Conservation (phyloP, 768 basidiomycete species). For the Tricholoma saponaceum region DNA sequence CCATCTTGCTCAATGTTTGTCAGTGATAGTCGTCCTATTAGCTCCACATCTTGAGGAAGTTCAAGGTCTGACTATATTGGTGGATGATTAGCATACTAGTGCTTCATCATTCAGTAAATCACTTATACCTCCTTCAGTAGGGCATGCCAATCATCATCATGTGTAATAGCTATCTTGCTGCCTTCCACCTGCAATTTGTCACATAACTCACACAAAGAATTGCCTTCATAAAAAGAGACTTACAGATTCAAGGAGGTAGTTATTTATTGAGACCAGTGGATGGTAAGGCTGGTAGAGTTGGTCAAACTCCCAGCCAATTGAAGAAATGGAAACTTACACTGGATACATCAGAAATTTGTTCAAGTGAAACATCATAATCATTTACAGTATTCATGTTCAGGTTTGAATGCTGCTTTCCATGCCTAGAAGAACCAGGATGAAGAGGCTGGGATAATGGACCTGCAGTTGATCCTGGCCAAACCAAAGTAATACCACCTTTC, state of each 20-base stretch:
- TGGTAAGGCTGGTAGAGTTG: slow-evolving; percentile 4
- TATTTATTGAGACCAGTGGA: slow-evolving; percentile 13
- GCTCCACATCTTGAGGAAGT: not conserved
- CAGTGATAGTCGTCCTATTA: not conserved
- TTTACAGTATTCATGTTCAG: not conserved
- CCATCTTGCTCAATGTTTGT: not conserved
- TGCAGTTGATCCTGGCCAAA: not conserved
- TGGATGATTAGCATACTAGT: not conserved
- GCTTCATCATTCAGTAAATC: not conserved
- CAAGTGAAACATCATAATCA: not conserved
- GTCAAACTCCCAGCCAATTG: not conserved
- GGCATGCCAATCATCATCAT: slow-evolving; percentile 16
- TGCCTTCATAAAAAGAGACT: not conserved
- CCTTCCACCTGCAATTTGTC: not conserved
- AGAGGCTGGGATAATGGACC: not conserved
- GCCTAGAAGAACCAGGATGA: not conserved
- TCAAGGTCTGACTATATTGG: not conserved
- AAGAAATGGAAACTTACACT: not conserved
- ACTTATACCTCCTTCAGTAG: slow-evolving; percentile 8
- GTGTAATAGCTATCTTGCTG: slow-evolving; percentile 10
- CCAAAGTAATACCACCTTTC: not conserved
- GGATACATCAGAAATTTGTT: not conserved
- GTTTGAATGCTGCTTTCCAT: not conserved
- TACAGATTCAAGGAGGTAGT: slow-evolving; percentile 10
- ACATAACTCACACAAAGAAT: not conserved